These are phyloP conservation scores for Wallacemonas collosoma DNA, from an alignment of 208 protist genomes.

Conservation along the genomic window DNA sequence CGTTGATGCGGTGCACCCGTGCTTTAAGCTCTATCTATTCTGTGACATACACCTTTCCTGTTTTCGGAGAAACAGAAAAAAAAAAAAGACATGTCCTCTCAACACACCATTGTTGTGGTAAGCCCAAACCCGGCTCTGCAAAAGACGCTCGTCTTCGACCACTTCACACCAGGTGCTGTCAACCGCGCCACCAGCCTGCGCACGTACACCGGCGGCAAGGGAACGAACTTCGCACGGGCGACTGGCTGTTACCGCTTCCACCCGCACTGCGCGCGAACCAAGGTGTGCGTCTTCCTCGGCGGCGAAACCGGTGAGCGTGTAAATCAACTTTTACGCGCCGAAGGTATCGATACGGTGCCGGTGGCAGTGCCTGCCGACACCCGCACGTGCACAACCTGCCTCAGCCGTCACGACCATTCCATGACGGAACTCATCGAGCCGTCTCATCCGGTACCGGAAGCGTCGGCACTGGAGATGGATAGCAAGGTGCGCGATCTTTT, in stretches of 20 bases:
- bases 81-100: neutral
- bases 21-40: no score
- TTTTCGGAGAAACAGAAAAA: neutral
- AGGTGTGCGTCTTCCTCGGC: conserved; percentile 33
- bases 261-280: conserved; percentile 20
- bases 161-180: conserved; percentile 28
- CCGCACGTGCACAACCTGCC: conserved; percentile 40
- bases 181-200: conserved; percentile 28
- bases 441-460: conserved; percentile 24
- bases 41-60: no score
- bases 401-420: conserved; percentile 19
- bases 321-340: conserved; percentile 17
- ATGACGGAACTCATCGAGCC: conserved; percentile 54
- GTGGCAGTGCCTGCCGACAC: conserved; percentile 28
- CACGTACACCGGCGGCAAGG: conserved; percentile 42
- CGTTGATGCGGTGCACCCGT: no score
- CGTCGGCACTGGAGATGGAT: conserved; percentile 27
- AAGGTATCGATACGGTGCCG: conserved; percentile 26
- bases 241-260: conserved; percentile 20
- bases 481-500: conserved; percentile 13
- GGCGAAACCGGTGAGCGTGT: conserved; percentile 31
- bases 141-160: conserved; percentile 37
- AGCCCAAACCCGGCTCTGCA: conserved; percentile 37
- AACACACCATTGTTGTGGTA: conserved; percentile 26
- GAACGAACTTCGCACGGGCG: conserved; percentile 44